phyloP scores from a whole-genome alignment of 225 moss, liverwort and hornwort genomes.

The Neckera pumila region DNA sequence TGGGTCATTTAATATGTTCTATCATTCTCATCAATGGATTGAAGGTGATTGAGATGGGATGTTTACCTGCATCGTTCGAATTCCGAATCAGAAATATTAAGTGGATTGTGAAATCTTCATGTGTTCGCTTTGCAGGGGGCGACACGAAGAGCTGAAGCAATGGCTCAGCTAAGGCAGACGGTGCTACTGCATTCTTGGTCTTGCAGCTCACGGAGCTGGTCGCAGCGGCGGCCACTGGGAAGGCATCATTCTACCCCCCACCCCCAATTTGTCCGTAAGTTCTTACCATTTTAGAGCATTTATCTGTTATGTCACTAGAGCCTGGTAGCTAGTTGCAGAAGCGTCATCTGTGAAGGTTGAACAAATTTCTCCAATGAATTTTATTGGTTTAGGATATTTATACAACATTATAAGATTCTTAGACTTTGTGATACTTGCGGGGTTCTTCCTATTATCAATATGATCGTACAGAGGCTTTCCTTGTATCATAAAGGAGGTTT shows the following conservation, averaged over 20 bases:
- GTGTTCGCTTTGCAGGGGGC: neutral
- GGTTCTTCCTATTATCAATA: neutral
- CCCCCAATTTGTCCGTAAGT: neutral
- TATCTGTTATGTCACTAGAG: neutral
- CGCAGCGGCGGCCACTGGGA: neutral
- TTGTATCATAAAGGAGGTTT: neutral
- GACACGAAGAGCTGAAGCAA: neutral
- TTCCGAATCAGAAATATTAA: neutral
- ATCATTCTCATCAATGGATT: neutral
- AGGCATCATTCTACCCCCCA: neutral
- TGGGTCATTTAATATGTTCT: neutral
- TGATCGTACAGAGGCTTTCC: neutral
- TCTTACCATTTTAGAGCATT: neutral
- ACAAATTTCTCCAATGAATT: too few species aligned
- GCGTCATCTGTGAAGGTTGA: neutral
- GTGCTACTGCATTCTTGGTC: neutral
- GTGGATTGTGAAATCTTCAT: neutral
- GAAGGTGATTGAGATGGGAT: neutral
- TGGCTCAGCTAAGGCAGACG: neutral
- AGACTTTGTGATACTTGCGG: neutral
- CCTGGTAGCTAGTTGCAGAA: neutral
- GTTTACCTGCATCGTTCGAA: neutral
- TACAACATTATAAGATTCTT: neutral
- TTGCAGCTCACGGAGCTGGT: neutral
- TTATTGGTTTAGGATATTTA: too few species aligned